Conservation (phyloP, 352 stramenopile genomes). For the Phytophthora crassamura region DNA sequence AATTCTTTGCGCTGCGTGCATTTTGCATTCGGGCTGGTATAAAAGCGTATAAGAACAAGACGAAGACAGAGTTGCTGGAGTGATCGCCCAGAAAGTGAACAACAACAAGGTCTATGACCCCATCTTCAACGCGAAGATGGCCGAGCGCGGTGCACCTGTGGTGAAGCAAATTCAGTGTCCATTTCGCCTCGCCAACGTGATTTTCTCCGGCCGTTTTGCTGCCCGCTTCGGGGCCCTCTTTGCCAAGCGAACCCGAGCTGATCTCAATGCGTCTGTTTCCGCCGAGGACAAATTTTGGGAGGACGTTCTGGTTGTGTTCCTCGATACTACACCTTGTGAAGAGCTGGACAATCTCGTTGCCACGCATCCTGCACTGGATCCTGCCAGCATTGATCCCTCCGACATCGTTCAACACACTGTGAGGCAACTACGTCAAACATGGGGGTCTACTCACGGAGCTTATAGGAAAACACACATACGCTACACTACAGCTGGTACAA, state of each 20-base stretch:
- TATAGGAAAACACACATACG: conserved; percentile 3
- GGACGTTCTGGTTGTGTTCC: background rate
- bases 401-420: background rate
- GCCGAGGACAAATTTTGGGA: background rate
- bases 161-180: conserved; percentile 4
- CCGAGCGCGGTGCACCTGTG: background rate
- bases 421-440: background rate
- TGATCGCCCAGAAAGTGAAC: background rate
- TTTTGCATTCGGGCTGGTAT: too few relatives aligned
- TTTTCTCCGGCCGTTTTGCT: background rate
- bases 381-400: background rate
- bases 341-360: background rate
- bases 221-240: background rate
- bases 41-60: too few relatives aligned
- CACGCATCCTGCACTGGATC: background rate
- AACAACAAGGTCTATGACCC: background rate
- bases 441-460: background rate
- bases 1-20: too few relatives aligned
- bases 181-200: conserved; percentile 2
- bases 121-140: background rate
- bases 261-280: background rate
- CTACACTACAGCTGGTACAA: background rate
- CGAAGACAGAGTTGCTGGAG: too few relatives aligned
- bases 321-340: background rate
- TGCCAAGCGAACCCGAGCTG: background rate